Conservation (phyloP, 1,139 yeast species). For the Pichia sp. region DNA sequence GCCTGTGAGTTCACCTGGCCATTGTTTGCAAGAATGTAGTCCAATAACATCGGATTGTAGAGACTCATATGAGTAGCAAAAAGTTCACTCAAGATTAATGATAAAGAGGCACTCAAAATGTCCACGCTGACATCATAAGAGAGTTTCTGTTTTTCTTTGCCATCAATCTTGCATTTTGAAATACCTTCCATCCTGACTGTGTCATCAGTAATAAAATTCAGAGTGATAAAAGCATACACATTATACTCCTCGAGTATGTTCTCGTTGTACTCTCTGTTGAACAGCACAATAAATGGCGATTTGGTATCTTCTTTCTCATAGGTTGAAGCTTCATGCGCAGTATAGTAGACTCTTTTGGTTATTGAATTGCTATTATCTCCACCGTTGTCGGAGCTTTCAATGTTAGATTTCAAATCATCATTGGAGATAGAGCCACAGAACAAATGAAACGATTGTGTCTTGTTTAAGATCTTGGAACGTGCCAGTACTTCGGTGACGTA, state of each 20-base stretch:
- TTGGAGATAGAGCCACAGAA: constrained; percentile 36
- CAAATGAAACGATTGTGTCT: constrained; percentile 81
- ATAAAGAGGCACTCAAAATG: constrained; percentile 18
- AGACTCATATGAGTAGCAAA: constrained; percentile 21
- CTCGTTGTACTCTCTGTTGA: constrained; percentile 47
- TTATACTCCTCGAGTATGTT: constrained; percentile 36
- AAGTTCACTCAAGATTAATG: constrained; percentile 19
- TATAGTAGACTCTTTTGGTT: constrained; percentile 50
- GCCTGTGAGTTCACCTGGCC: constrained; percentile 15
- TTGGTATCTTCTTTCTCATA: constrained; percentile 57
- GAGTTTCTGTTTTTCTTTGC: constrained; percentile 8
- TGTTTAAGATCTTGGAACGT: constrained; percentile 74
- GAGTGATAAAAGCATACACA: constrained; percentile 47
- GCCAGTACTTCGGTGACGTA: constrained; percentile 62
- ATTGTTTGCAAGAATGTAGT: constrained; percentile 20
- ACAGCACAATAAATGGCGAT: constrained; percentile 61
- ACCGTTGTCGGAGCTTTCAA: not conserved
- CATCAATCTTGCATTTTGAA: constrained; percentile 14
- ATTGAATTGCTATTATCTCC: constrained; percentile 27
- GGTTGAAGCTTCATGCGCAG: constrained; percentile 70
- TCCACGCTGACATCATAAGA: constrained; percentile 12
- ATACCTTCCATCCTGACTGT: constrained; percentile 25
- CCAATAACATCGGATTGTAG: constrained; percentile 20
- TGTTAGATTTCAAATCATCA: constrained; percentile 21
- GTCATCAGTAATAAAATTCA: constrained; percentile 34